phyloP scores from a whole-genome alignment of 2,329 filamentous ascomycete species.

The Trichoderma simmonsii region DNA sequence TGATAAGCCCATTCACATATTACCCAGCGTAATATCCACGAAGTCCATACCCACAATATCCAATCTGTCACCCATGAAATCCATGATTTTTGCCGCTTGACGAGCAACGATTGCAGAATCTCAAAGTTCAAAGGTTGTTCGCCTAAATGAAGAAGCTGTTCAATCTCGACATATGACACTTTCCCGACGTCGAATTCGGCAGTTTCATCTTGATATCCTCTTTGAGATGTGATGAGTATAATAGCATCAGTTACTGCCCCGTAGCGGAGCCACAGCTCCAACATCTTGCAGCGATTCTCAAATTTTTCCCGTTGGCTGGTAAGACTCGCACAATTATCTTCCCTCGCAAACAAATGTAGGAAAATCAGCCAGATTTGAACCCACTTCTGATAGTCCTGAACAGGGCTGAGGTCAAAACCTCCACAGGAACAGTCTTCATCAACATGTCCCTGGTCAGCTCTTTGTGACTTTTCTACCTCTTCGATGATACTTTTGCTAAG shows the following conservation, averaged over 20 bases:
- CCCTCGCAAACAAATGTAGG: too few relatives aligned
- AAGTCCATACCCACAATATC: neutral
- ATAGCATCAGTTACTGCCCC: neutral
- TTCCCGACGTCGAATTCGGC: neutral
- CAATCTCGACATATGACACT: neutral
- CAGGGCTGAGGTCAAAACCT: accelerated
- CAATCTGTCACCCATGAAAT: neutral
- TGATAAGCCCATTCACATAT: too few relatives aligned
- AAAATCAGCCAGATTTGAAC: neutral
- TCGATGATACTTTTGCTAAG: too few relatives aligned
- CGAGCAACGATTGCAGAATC: neutral
- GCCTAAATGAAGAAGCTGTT: neutral
- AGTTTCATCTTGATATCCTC: too few relatives aligned
- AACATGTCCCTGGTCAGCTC: neutral
- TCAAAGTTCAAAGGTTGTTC: neutral
- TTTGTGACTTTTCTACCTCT: too few relatives aligned
- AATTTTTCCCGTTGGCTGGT: too few relatives aligned
- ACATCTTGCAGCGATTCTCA: neutral
- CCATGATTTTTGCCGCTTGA: neutral
- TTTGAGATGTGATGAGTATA: neutral
- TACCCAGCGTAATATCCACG: too few relatives aligned
- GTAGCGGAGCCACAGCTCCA: neutral
- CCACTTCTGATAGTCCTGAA: neutral
- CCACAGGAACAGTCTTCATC: neutral
- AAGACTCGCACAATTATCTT: too few relatives aligned